Conservation (phyloP, 2,329 filamentous ascomycete species). For the Trematosphaeria pertusa region DNA sequence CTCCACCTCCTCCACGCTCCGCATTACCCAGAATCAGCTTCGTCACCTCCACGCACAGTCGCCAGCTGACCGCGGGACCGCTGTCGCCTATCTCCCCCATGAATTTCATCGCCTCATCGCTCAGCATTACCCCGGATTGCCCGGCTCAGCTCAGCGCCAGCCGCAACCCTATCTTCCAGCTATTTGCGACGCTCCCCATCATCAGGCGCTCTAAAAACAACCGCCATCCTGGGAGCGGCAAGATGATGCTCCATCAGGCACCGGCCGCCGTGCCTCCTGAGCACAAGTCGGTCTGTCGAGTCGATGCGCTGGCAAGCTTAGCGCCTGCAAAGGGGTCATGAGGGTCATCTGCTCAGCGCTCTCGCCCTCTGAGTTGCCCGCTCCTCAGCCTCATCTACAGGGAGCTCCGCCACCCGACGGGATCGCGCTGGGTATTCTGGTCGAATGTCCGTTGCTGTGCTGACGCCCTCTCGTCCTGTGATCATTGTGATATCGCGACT, state of each 20-base stretch:
- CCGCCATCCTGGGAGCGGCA: slow-evolving; percentile 26
- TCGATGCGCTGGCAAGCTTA: slow-evolving; percentile 48
- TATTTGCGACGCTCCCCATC: slow-evolving; percentile 26
- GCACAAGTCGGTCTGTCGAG: slow-evolving; percentile 41
- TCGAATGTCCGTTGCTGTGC: slow-evolving; percentile 49
- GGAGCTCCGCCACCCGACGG: slow-evolving; percentile 41
- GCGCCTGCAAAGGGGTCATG: slow-evolving; percentile 39
- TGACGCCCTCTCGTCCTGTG: slow-evolving; percentile 33
- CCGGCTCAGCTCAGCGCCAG: slow-evolving; percentile 22
- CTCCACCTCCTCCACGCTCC: slow-evolving; percentile 7
- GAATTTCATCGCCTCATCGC: slow-evolving; percentile 5
- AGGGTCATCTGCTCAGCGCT: slow-evolving; percentile 45
- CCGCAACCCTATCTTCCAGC: slow-evolving; percentile 5
- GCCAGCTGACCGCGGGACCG: slow-evolving; percentile 24
- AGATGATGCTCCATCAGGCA: slow-evolving; percentile 40
- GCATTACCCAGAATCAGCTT: slow-evolving; percentile 17
- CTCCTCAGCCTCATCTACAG: slow-evolving; percentile 45
- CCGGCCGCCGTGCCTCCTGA: slow-evolving; percentile 40
- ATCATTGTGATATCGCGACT: slow-evolving; percentile 34
- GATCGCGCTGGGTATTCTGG: slow-evolving; percentile 49
- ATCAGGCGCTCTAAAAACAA: slow-evolving; percentile 41
- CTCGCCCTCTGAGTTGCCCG: slow-evolving; percentile 34
- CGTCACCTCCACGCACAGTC: slow-evolving; percentile 23
- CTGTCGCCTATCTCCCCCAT: slow-evolving; percentile 21
- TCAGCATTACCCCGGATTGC: slow-evolving; percentile 28